Base-by-base conservation (phyloP, 2,329 filamentous ascomycete genomes). In the Penicillium sp. region DNA sequence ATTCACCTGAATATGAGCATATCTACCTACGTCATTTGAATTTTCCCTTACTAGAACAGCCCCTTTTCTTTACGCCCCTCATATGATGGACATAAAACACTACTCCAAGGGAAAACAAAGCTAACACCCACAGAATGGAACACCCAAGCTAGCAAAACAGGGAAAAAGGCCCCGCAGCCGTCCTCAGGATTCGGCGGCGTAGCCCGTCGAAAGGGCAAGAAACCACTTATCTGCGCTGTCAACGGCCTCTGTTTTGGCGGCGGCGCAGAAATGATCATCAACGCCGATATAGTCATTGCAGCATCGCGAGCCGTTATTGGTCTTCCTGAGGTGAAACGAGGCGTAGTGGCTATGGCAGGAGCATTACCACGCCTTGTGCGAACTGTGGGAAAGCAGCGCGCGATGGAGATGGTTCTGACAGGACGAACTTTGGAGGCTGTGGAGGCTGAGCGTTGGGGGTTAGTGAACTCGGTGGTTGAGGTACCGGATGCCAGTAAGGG, bases 231-330 rank as follows among this genome's bases (percentile, higher is more conserved):
- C 18, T 87, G 85, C 3, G 90, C 90, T 0, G 86, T 92, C 19
- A 90, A 91, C 65, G 90, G 90, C 1, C 76, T 90, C 13, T 89
- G 87, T 52, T 81, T 90, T 34, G 90, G 90, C 37, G 90, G 90
- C 37, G 90, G 89, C 1, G 85, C 88, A 73, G 90, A 93, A 76
- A 91, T 92, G 75, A 81, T 85, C 16, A 77, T 89, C 53, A 91
- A 91, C 71, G 81, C 81, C 51, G 90, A 93, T 74, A 72, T 92
- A 52, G 81, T 91, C 2, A 71, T 92, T 28, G 88, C 89, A 4
- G 66, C 65, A 1, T 65, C 74, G 10, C 55, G 56, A 11, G 87
- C 88, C 0, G 77, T 74, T 19, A 91, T 93, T 66, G 85, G 81
- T 1, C 78, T 92, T 7, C 89, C 90, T 0, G 90, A 92, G 74